Percentiles rank a stretch among this genome's conserved stretches.
phyloP scores from a whole-genome alignment of 2,329 filamentous ascomycete species.

The Alternaria ventricosa region DNA sequence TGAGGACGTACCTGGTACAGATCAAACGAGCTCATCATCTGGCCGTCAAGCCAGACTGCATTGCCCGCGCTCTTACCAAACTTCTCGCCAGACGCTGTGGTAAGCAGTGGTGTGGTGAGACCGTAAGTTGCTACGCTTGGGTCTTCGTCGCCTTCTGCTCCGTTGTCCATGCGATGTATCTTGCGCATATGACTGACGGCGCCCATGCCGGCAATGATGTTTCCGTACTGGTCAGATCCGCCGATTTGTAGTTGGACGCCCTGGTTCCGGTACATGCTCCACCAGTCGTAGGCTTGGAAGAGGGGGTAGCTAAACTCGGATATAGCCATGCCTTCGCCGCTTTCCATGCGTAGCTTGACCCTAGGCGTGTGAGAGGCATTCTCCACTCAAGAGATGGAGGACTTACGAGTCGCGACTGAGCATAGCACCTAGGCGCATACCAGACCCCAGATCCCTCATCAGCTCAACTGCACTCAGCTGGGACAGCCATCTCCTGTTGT shows the following conservation, averaged over 20 bases:
- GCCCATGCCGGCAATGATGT: constrained; percentile 90
- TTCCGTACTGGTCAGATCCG: constrained; percentile 94
- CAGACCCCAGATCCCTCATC: constrained; percentile 73
- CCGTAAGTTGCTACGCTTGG: constrained; percentile 68
- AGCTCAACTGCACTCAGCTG: constrained; percentile 75
- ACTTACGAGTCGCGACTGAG: constrained; percentile 83
- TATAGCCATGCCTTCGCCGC: constrained; percentile 90
- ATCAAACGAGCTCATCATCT: constrained; percentile 82
- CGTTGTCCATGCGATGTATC: constrained; percentile 21
- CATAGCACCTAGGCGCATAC: constrained; percentile 83
- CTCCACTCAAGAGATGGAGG: constrained; percentile 23
- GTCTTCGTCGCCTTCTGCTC: constrained; percentile 36
- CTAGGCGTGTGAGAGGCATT: constrained; percentile 47
- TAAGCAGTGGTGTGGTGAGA: constrained; percentile 89
- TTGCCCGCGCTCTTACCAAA: constrained; percentile 96
- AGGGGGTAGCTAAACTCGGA: constrained; percentile 93
- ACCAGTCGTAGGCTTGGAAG: constrained; percentile 97
- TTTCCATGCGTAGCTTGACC: constrained; percentile 82
- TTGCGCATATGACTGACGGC: constrained; percentile 76
- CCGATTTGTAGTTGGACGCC: constrained; percentile 86
- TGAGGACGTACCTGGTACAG: constrained; percentile 70
- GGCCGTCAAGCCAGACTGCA: constrained; percentile 87
- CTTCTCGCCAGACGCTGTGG: constrained; percentile 83
- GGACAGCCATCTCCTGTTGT: constrained; percentile 87
- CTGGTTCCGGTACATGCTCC: constrained; percentile 76